phyloP scores from a whole-genome alignment of 148 eudicot genomes.

The Vaccinium vitisidaea region DNA sequence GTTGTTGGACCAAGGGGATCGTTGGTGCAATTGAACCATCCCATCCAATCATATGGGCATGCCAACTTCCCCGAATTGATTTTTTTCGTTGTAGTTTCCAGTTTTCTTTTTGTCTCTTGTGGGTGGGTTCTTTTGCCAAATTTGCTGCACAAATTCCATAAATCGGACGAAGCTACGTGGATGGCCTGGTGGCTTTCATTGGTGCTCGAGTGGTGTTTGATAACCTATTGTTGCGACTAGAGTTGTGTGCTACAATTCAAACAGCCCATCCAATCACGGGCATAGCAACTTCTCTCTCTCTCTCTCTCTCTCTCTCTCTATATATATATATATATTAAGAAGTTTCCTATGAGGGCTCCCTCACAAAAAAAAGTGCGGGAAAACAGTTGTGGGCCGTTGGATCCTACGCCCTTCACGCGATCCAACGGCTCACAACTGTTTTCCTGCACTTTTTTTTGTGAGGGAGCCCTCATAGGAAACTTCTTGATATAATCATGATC shows the following conservation, averaged over 20 bases:
- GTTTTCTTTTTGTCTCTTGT: background rate
- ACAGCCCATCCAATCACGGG: background rate
- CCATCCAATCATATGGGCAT: background rate
- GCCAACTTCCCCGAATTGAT: background rate
- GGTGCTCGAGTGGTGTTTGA: background rate
- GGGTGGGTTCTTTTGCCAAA: background rate
- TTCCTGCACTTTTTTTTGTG: too few species aligned
- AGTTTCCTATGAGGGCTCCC: too few species aligned
- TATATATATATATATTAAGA: too few species aligned
- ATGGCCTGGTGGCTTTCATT: background rate
- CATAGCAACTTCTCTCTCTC: background rate
- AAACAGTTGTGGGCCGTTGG: too few species aligned
- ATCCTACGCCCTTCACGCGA: too few species aligned
- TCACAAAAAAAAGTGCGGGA: too few species aligned
- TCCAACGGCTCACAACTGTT: too few species aligned
- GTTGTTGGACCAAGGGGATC: background rate
- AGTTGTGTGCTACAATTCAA: background rate
- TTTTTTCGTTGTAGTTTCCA: background rate
- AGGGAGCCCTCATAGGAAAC: too few species aligned
- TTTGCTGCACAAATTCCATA: background rate
- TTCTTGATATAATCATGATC: too few species aligned
- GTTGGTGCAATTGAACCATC: background rate
- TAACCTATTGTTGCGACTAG: background rate
- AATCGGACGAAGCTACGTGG: background rate
- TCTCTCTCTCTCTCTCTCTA: too few species aligned